Evolutionary conservation across 2,329 filamentous ascomycete species (phyloP).

Genomic region (Uncinocarpus reesii): DNA sequence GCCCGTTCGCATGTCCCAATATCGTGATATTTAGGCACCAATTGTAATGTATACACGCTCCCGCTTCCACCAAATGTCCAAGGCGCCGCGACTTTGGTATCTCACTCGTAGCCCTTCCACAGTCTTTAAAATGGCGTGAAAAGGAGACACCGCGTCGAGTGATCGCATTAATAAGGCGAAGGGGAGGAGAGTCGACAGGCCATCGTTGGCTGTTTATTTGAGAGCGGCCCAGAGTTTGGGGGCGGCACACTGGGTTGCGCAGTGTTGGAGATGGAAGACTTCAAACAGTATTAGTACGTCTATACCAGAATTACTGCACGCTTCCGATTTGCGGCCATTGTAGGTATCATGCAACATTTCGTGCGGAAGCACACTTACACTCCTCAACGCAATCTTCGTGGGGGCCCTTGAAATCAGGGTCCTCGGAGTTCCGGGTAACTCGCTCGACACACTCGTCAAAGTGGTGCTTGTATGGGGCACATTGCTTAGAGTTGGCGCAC

Average conservation of each 20-base stretch:
- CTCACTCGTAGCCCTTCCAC: too few species aligned
- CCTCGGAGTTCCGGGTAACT: slow-evolving; percentile 59
- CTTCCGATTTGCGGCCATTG: too few species aligned
- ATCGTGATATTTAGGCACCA: background rate
- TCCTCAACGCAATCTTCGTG: slow-evolving; percentile 98
- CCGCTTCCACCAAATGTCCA: too few species aligned
- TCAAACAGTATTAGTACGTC: slow-evolving; percentile 6
- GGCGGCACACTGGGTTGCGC: slow-evolving; percentile 82
- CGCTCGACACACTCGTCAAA: slow-evolving; percentile 97
- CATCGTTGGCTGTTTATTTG: slow-evolving; percentile 53
- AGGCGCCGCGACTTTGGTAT: too few species aligned
- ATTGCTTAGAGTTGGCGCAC: slow-evolving; percentile 77
- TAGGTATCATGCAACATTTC: too few species aligned
- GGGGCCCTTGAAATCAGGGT: slow-evolving; percentile 59
- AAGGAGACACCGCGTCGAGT: too few species aligned
- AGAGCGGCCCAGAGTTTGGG: slow-evolving; percentile 90
- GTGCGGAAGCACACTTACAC: slow-evolving; percentile 61
- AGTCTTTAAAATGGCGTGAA: too few species aligned
- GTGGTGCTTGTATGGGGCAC: slow-evolving; percentile 87
- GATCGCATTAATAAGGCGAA: background rate
- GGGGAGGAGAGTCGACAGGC: background rate
- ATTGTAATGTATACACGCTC: background rate
- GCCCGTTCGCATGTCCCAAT: too few species aligned
- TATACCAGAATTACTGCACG: too few species aligned
- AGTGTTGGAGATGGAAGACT: slow-evolving; percentile 99